Evolutionary conservation across 2,329 filamentous ascomycete species (phyloP), one percentile per base, ranked within the genome.

Genomic region (Nigrospora oryzae): DNA sequence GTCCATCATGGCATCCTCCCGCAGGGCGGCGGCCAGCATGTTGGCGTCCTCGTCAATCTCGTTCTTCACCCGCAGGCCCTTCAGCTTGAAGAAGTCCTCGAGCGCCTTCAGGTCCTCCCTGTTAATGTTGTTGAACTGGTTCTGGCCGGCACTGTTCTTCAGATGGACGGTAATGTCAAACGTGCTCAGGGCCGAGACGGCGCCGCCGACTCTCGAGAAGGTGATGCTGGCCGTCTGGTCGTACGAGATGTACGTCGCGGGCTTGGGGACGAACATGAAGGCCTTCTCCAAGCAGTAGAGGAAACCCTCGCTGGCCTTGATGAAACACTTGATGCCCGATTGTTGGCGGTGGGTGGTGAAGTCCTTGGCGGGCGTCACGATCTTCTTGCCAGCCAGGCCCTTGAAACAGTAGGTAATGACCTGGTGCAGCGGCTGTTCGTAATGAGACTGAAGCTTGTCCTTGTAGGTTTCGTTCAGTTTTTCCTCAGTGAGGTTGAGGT

Each of bases 61-160:
- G 64, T 98, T 98, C 82, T 96, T 97, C 46, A 94, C 90, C 44
- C 91, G 87, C 59, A 98, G 78, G 49, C 84, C 86, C 75, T 97
- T 97, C 55, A 89, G 80, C 68, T 94, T 93, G 79, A 98, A 96
- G 71, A 98, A 98, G 54, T 85, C 83, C 65, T 98, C 93, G n/a
- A 98, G 79, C 7, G 88, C 87, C 68, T 93, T 87, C 66, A 97
- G 88, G 63, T 98, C 93, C 70, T 98, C 93, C 56, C 91, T 86
- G 64, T 96, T 98, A 65, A 98, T 98, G 73, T 98, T 98, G 69
- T 89, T 95, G 71, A 98, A 98, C 60, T 96, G 90, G 56, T 90
- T 89, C 59, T 95, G 89, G 46, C 86, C 86, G 43, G 80, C 76
- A n/a, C 86, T 87, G 54, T 75, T 81, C 75, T 96, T 97, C 71